Evolutionary conservation across 306 rosid genomes (phyloP).

Genomic region (Dalbergia cochinchinensis): DNA sequence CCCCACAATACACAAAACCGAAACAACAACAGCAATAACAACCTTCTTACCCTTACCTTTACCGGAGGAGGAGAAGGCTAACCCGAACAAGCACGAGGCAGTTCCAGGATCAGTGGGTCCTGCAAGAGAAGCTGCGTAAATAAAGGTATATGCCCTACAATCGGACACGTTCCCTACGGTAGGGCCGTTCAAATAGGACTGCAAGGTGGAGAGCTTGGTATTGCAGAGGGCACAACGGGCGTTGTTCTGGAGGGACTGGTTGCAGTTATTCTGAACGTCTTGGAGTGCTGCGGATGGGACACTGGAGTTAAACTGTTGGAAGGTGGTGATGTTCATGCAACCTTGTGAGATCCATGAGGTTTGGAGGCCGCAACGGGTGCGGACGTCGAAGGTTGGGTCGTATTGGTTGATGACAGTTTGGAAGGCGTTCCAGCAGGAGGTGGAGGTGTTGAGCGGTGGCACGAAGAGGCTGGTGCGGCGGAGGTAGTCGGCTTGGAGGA

Average conservation of each 20-base stretch:
- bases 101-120: constrained; percentile 67
- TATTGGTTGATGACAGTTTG: constrained; percentile 43
- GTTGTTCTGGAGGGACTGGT: constrained; percentile 58
- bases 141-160: constrained; percentile 59
- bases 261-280: constrained; percentile 49
- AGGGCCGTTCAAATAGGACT: constrained; percentile 51
- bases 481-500: constrained; percentile 72
- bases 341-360: constrained; percentile 67
- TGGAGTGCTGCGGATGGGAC: constrained; percentile 4
- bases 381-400: constrained; percentile 24
- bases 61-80: constrained; percentile 35
- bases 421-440: constrained; percentile 41
- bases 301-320: constrained; percentile 45
- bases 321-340: constrained; percentile 78
- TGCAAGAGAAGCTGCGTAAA: constrained; percentile 76
- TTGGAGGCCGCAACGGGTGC: constrained; percentile 43
- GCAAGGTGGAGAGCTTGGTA: constrained; percentile 47
- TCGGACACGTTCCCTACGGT: constrained; percentile 66
- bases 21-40: constrained; percentile 44
- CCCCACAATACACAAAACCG: constrained; percentile 51
- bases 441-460: constrained; percentile 51
- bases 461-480: constrained; percentile 59
- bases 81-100: constrained; percentile 65
- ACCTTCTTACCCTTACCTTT: constrained; percentile 33
- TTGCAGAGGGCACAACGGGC: constrained; percentile 82